Evolutionary conservation across 2,329 filamentous ascomycete genomes (phyloP), one percentile per base, ranked within the genome.

Genomic region (Phyllosticta capitalensis): DNA sequence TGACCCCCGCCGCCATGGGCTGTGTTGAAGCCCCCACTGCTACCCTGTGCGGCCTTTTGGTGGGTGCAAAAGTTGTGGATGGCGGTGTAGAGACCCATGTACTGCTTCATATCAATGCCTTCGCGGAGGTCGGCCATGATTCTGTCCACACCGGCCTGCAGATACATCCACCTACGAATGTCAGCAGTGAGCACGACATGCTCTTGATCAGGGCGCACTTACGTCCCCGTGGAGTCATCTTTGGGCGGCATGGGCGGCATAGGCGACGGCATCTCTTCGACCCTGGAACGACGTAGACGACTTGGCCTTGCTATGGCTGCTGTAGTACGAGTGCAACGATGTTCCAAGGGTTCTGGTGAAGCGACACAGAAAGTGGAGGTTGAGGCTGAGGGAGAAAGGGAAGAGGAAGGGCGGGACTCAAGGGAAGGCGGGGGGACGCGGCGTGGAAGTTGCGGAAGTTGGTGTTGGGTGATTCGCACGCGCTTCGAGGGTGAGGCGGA

Each of bases 11-110:
- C 45, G 19, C 26, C 20, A 19, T 30, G 6, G 19, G 30, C 17
- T 14, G 78, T 66, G 67, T 74, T 71, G 64, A 69, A 75, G 22
- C 70, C 71, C 14, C 75, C 75, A 56, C 83, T 79, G n/a, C 83
- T 82, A 45, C 38, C 38, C 38, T 45, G 38, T 52, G 92, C 85
- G 1, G 90, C 90, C 73, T 97, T 97, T 74, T 97, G 94, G 22
- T 94, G 96, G 60, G 94, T 99, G 74, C 94, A 99, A 75, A 99
- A 99, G 78, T 99, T 96, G 78, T 99, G 94, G 55, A 99, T 94
- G 62, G 92, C 91, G 57, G 92, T 96, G 76, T 97, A 97, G 62
- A 96, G 85, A 60, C 89, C 90, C 92, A 97, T 96, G 76, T 97
- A 97, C 80, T 90, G 92, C 67, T 88, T 84, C 86, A 97, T 91